phyloP scores from a whole-genome alignment of 2,329 filamentous ascomycete species.

The Pseudodiploospora longispora region DNA sequence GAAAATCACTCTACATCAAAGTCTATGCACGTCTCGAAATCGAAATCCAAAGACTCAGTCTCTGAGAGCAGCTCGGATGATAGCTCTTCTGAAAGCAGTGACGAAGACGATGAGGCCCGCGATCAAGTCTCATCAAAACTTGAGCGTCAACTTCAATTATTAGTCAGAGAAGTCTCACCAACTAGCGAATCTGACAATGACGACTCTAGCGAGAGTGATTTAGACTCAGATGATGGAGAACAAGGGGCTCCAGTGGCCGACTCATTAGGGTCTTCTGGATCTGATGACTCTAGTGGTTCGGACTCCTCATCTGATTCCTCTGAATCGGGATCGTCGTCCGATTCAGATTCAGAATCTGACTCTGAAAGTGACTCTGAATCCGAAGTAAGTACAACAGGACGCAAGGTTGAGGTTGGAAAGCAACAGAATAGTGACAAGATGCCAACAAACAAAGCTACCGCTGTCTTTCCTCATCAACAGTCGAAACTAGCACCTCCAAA shows the following conservation, averaged over 20 bases:
- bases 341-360: constrained; percentile 21
- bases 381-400: not conserved
- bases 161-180: not conserved
- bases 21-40: not conserved
- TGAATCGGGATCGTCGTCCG: constrained; percentile 7
- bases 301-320: constrained; percentile 5
- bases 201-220: constrained; percentile 4
- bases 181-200: not conserved
- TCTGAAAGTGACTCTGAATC: constrained; percentile 11
- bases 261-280: constrained; percentile 1
- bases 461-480: too few species aligned
- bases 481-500: too few species aligned
- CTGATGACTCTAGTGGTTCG: constrained; percentile 13
- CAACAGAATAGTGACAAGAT: too few species aligned
- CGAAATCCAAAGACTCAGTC: not conserved
- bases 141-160: not conserved
- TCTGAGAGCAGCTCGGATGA: constrained; percentile 9
- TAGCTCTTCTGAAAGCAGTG: constrained; percentile 1
- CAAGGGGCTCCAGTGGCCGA: not conserved
- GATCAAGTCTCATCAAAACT: not conserved
- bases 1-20: not conserved
- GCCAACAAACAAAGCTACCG: too few species aligned
- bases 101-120: not conserved
- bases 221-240: constrained; percentile 3
- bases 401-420: not conserved